Base-by-base conservation (phyloP, 306 rosid genomes). In the Cyclanthera cordifolia region DNA sequence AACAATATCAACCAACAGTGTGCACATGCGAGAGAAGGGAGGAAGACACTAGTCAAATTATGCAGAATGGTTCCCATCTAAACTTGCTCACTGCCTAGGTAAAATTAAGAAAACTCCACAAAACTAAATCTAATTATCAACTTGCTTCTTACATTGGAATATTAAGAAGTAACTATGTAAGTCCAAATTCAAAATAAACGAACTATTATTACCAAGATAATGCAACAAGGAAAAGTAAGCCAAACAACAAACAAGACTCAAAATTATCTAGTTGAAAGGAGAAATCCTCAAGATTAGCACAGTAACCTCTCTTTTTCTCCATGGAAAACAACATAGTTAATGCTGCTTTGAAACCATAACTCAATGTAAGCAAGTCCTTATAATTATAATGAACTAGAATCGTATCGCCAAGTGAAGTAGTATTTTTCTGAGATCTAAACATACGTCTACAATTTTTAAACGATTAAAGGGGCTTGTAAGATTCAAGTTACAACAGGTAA, bases 261-360 rank as follows among this genome's bases (percentile, higher is more conserved):
- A 61, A 19, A 61, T 61, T 37, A 39, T 37, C 69, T 5, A 39
- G 51, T 61, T 1, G 30, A 61, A 30, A 5, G 4, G 34, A 0
- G 27, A 8, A 54, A 13, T 54, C 8, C 8, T 54, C 59, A 12
- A 12, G n/a, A 54, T 3, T 32, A n/a, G 2, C 24, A 11, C 46
- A 32, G 47, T n/a, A 59, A n/a, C 47, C 14, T 59, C 67, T 59
- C 47, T 2, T n/a, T 59, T 34, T 34, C 67, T 59, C 45, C 21
- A 59, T n/a, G 67, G 24, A 34, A 59, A 59, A 16, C 67, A 2
- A 59, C 27, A 59, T 27, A 28, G 64, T 56, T 27, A 27, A 27
- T 56, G 64, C 64, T 27, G 41, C 41, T 56, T 56, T 56, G 39
- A 56, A 28, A 56, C 64, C 64, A 56, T 27, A 25, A 55, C 39